Conservation (phyloP, 345 rosid species). For the Barbarea vulgaris region DNA sequence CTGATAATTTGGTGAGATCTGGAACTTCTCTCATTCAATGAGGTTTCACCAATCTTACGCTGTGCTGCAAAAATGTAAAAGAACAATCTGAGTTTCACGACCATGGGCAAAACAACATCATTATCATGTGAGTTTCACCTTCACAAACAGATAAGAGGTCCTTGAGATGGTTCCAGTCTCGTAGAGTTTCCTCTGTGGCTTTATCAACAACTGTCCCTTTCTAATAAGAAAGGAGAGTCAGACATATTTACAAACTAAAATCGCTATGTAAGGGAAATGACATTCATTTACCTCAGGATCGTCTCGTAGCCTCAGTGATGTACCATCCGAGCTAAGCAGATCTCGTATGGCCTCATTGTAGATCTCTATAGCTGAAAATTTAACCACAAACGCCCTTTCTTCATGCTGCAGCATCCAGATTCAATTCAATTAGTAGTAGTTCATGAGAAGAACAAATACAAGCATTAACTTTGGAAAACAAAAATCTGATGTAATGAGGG, state of each 20-base stretch:
- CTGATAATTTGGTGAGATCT: constrained; percentile 97
- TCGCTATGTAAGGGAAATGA: neutral
- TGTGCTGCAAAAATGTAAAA: constrained; percentile 60
- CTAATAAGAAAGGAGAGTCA: constrained; percentile 43
- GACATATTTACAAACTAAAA: neutral
- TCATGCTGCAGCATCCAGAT: constrained; percentile 62
- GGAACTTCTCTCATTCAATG: constrained; percentile 85
- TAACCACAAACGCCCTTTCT: constrained; percentile 87
- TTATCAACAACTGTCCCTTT: constrained; percentile 89
- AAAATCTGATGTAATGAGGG: neutral
- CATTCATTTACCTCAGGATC: constrained; percentile 72
- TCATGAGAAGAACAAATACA: neutral
- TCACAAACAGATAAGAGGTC: constrained; percentile 89
- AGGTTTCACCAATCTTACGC: constrained; percentile 88
- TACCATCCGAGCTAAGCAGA: constrained; percentile 65
- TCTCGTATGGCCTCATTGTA: constrained; percentile 95
- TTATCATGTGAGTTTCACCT: constrained; percentile 50
- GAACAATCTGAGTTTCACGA: neutral
- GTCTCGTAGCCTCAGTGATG: constrained; percentile 80
- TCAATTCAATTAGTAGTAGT: constrained; percentile 8
- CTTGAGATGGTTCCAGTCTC: constrained; percentile 83
- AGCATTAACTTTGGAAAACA: neutral
- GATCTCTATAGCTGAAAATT: constrained; percentile 95
- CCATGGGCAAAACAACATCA: neutral
- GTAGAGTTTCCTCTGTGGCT: constrained; percentile 71